phyloP scores from a whole-genome alignment of 2,329 filamentous ascomycete genomes.

The Cercospora citrullina region DNA sequence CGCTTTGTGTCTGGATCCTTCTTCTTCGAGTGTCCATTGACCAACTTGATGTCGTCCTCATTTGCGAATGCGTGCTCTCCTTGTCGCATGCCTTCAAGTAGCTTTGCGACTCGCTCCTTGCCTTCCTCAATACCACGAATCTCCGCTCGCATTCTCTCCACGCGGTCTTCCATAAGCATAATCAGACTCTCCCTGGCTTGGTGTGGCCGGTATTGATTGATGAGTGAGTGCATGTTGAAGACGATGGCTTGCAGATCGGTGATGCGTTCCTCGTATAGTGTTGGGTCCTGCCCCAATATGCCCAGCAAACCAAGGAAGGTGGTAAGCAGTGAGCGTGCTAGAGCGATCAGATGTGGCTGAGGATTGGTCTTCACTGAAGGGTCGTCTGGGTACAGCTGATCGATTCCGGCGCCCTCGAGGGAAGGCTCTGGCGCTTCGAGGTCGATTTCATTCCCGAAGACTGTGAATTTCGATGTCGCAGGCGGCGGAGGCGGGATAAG shows the following conservation, averaged over 20 bases:
- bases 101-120: conserved; percentile 69
- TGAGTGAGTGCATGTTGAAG: conserved; percentile 86
- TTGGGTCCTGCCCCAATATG: conserved; percentile 65
- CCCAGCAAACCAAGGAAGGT: conserved; percentile 86
- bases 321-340: conserved; percentile 80
- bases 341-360: conserved; percentile 62
- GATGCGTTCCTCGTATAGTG: conserved; percentile 67
- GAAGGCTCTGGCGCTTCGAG: conserved; percentile 62
- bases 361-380: conserved; percentile 44
- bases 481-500: conserved; percentile 75
- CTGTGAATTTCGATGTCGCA: conserved; percentile 70
- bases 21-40: conserved; percentile 7
- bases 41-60: neutral
- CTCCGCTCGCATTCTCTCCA: conserved; percentile 71
- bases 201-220: conserved; percentile 93
- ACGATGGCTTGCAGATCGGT: conserved; percentile 77
- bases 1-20: conserved; percentile 28
- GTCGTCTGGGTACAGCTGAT: conserved; percentile 64
- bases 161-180: conserved; percentile 79
- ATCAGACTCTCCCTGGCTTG: conserved; percentile 89
- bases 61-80: conserved; percentile 29
- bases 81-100: conserved; percentile 64
- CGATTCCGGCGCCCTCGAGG: conserved; percentile 69
- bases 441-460: conserved; percentile 70
- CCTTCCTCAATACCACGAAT: conserved; percentile 67